A percentile compares a stretch with the other conserved stretches of the same genome.
Conservation (phyloP, 2,329 filamentous ascomycete species). For the Aspergillus sp. region DNA sequence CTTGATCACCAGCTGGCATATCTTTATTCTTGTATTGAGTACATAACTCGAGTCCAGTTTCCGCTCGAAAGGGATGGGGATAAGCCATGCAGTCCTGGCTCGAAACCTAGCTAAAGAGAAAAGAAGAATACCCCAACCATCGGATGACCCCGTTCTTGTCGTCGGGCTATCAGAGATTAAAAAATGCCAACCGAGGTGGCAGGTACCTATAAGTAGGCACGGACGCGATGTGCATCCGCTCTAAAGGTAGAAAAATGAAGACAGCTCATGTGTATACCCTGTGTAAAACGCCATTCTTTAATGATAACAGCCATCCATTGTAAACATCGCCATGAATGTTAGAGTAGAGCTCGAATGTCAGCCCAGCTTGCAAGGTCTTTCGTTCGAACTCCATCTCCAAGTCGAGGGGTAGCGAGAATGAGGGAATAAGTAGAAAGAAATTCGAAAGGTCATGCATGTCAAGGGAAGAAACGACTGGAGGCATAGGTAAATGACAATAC, state of each 20-base stretch:
- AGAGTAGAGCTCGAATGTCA: slow-evolving; percentile 2
- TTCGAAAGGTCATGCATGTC: not conserved
- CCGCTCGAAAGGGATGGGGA: not conserved
- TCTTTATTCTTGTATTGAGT: not conserved
- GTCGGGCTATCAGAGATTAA: not conserved
- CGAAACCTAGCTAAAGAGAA: not conserved
- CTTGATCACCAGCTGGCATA: not conserved
- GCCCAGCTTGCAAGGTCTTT: slow-evolving; percentile 5
- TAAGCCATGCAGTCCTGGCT: not conserved
- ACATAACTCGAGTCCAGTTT: not conserved
- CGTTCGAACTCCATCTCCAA: not conserved
- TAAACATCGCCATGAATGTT: slow-evolving; percentile 14
- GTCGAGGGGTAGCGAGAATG: not conserved
- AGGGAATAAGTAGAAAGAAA: not conserved
- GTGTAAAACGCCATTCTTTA: slow-evolving; percentile 30
- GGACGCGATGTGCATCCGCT: not conserved
- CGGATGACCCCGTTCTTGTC: not conserved
- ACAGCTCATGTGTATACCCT: slow-evolving; percentile 31
- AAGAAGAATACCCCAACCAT: not conserved
- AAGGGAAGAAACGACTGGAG: not conserved
- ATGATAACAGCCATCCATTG: slow-evolving; percentile 22
- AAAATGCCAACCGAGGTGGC: not conserved
- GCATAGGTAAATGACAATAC: slow-evolving; percentile 20
- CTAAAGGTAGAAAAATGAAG: slow-evolving; percentile 9
- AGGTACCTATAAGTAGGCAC: not conserved